Base-by-base conservation (phyloP, 305 asterid species). In the Ajuga reptans region DNA sequence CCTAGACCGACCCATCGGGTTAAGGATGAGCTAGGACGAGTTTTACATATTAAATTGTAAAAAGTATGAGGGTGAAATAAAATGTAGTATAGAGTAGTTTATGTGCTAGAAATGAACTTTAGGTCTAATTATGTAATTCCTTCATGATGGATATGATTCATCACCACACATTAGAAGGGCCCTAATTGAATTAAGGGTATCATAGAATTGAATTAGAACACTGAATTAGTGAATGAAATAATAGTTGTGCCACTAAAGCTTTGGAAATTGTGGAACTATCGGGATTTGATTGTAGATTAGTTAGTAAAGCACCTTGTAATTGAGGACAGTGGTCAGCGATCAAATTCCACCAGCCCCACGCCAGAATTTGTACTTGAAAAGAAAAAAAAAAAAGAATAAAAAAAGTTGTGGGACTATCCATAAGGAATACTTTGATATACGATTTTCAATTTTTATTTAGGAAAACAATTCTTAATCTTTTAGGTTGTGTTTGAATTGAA, bases 381-480 rank as follows among this genome's bases (percentile, higher is more conserved):
- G n/a, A n/a, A n/a, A n/a, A n/a, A n/a, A n/a, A n/a, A n/a, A n/a
- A n/a, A n/a, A n/a, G n/a, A n/a, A n/a, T n/a, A n/a, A n/a, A n/a
- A n/a, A n/a, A n/a, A n/a, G n/a, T n/a, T n/a, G n/a, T 72, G 81
- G 79, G 81, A 72, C 78, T 72, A 72, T 72, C 59, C 76, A 21
- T 51, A 68, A 75, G 72, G 76, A 49, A 46, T 64, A 71, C 47
- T 61, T 61, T 70, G 31, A 14, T 7, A 7, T 12, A 11, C 5
- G 16, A 34, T 11, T 69, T 34, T 65, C 14, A 37, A 6, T 51
- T 51, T 55, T 4, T 53, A 10, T 52, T 18, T 50, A 0, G 6
- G 36, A 5, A 31, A 3, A 31, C 0, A 5, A 29, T 10, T 14
- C 16, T 18, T 3, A 9, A 7, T 8, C 5, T 9, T 51, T 17